These are phyloP conservation scores for slime mould (Dictyostelium discoideum) DNA, from an alignment of 78 protist genomes.

Conservation along the genomic window dicty_2.7 NC_007090.3:4423501-4424000, in stretches of 20 bases:
- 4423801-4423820: background rate
- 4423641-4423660: background rate
- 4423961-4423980: background rate
- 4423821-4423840: background rate
- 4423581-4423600: background rate
- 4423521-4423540: background rate
- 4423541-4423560: background rate
- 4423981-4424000: background rate
- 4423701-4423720: background rate
- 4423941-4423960: background rate
- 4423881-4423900: background rate
- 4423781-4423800: background rate
- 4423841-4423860: background rate
- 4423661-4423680: background rate
- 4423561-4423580: background rate
- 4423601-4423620: background rate
- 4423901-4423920: background rate
- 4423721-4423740: background rate
- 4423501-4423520: background rate
- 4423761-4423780: background rate
- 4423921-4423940: background rate
- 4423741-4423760: background rate
- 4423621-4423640: background rate
- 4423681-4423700: background rate
- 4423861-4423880: background rate